Conservation (phyloP, 129 eudicot genomes). For the Glebionis coronaria region DNA sequence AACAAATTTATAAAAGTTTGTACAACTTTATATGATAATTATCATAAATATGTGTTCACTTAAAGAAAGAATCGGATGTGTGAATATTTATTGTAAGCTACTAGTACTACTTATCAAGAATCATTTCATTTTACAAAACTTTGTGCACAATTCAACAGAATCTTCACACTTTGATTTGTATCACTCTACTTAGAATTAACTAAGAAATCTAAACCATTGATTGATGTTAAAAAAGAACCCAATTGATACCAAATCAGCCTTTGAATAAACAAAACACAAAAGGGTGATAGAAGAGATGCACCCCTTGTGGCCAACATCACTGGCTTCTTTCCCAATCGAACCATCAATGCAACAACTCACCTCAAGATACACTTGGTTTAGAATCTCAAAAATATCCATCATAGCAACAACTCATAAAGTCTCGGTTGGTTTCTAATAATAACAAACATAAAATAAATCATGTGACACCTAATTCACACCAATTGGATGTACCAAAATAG, state of each 20-base stretch:
- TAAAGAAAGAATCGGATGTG: no score
- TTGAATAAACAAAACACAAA: not conserved
- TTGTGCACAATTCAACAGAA: not conserved
- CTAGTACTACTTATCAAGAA: no score
- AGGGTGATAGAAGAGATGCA: conserved; percentile 23
- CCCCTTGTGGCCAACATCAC: conserved; percentile 27
- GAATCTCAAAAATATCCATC: conserved; percentile 22
- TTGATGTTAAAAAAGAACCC: not conserved
- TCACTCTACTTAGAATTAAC: not conserved
- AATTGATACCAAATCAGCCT: no score
- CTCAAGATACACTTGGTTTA: conserved; percentile 33
- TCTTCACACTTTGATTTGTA: not conserved
- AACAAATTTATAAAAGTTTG: no score
- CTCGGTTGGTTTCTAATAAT: conserved; percentile 24
- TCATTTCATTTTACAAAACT: no score
- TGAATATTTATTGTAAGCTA: no score
- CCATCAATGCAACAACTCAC: conserved; percentile 36
- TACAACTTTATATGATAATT: no score
- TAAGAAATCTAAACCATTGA: not conserved
- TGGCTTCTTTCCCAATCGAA: conserved; percentile 31
- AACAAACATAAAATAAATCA: conserved; percentile 24
- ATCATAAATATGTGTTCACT: no score
- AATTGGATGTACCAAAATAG: conserved; percentile 12
- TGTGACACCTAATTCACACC: conserved; percentile 26
- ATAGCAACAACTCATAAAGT: conserved; percentile 32